phyloP scores from a whole-genome alignment of 2,329 filamentous ascomycete species.

The Microdochium trichocladiopsis region DNA sequence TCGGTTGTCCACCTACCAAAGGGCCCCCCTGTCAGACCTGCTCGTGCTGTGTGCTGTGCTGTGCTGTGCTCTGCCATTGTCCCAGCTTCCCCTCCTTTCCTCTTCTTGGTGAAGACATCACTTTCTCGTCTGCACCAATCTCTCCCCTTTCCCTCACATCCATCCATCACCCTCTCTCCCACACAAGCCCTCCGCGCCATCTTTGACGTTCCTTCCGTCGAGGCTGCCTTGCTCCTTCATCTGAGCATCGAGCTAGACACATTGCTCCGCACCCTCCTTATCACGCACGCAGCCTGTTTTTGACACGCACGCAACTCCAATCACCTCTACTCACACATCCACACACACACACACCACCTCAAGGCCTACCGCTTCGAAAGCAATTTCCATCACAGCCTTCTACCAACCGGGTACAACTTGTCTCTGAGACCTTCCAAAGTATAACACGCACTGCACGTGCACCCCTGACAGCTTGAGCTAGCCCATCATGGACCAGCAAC shows the following conservation, averaged over 20 bases:
- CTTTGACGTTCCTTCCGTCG: not conserved
- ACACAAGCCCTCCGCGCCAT: constrained; percentile 3
- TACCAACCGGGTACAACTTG: constrained; percentile 2
- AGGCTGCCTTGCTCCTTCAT: not conserved
- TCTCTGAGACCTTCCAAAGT: too few relatives aligned
- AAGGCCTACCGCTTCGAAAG: constrained; percentile 11
- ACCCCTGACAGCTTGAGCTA: constrained; percentile 24
- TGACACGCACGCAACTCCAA: not conserved
- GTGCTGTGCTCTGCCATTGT: too few relatives aligned
- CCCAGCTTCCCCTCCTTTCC: constrained; percentile 3
- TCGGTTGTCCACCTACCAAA: too few relatives aligned
- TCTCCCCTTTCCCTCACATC: not conserved
- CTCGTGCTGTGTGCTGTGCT: not conserved
- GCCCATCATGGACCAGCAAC: constrained; percentile 61
- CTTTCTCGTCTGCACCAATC: not conserved
- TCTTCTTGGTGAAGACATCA: not conserved
- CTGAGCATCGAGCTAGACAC: not conserved
- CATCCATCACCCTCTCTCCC: constrained; percentile 1
- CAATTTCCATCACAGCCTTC: constrained; percentile 10
- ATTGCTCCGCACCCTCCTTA: not conserved
- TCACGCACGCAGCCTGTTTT: not conserved
- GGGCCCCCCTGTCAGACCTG: too few relatives aligned
- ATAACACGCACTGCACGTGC: constrained; percentile 36
- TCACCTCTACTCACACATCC: not conserved
- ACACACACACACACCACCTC: not conserved